Base-by-base conservation (phyloP, 805 yeast species). In the Tetrapisispora arboricola region DNA sequence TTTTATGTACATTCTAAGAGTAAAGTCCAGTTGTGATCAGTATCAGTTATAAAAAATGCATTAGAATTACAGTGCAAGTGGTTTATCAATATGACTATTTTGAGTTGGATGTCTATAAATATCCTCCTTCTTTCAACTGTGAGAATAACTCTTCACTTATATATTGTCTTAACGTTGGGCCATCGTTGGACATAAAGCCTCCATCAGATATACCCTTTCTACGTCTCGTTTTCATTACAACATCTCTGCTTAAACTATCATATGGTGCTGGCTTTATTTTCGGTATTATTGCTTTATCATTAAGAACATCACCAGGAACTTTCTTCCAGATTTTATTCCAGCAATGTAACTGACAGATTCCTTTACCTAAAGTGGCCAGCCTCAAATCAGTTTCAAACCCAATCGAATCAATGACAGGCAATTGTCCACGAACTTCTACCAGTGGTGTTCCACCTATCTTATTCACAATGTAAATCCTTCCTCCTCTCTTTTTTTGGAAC, bases 251-350 rank as follows among this genome's bases (percentile, higher is more conserved):
- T 43, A 88, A 63, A 2, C 83, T 77, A 9, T 66, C 65, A 0
- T 68, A 61, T 6, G 81, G 79, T 1, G 92, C 95, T 0, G 95
- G 84, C 49, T 76, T 77, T 56, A 90, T 67, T 32, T 78, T 71
- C 5, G 87, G 86, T 30, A 86, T 70, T 36, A 62, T 64, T 15
- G 75, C 73, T 25, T 75, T 71, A 18, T 65, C 63, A 57, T 90
- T 95, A 51, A 90, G 54, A 8, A 96, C 97, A 63, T 90, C 86
- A 0, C 98, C 98, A 2, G 95, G 95, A 1, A 84, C 94, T 3
- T 67, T 60, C 17, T 73, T 71, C 95, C 96, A 92, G 9, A 50
- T 54, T 29, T 54, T 53, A 42, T 70, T 71, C 42, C 71, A 70
- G 59, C 84, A 85, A 36, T 71, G 72, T 45, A 81, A 56, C 36